phyloP scores from a whole-genome alignment of 2,329 filamentous ascomycete species.

The Fusarium brachygibbosum region DNA sequence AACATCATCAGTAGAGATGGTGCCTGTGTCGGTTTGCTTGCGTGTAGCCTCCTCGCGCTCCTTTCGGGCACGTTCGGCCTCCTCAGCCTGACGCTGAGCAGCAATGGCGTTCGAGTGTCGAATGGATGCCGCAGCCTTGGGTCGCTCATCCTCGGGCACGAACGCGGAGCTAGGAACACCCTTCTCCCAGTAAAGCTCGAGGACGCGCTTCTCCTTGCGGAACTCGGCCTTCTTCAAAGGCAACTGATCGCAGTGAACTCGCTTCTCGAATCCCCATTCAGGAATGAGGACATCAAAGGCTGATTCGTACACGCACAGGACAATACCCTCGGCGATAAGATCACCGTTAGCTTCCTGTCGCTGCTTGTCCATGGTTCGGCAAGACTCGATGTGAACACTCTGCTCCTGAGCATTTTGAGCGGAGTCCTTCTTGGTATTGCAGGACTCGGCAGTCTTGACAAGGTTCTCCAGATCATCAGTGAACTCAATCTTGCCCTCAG shows the following conservation, averaged over 20 bases:
- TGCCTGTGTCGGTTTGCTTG: constrained; percentile 94
- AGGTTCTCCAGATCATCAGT: constrained; percentile 89
- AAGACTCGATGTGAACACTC: constrained; percentile 98
- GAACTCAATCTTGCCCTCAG: constrained; percentile 85
- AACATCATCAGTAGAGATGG: constrained; percentile 91
- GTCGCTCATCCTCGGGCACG: constrained; percentile 95
- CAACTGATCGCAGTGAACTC: constrained; percentile 97
- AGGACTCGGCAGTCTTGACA: constrained; percentile 92
- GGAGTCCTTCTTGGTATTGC: constrained; percentile 99
- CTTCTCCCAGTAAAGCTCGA: constrained; percentile 99
- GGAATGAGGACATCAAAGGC: constrained; percentile 98
- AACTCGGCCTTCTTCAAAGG: constrained; percentile 99
- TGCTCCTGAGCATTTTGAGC: constrained; percentile 98
- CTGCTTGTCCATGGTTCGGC: constrained; percentile 94
- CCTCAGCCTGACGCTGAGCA: constrained; percentile 84
- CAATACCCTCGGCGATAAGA: constrained; percentile 93
- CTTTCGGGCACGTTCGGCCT: constrained; percentile 82
- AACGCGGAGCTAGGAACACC: constrained; percentile 96
- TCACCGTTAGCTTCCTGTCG: constrained; percentile 89
- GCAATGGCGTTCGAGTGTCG: constrained; percentile 81
- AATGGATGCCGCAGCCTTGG: constrained; percentile 82
- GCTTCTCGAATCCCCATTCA: constrained; percentile 99
- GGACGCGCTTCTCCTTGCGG: constrained; percentile 92
- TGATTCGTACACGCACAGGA: constrained; percentile 97
- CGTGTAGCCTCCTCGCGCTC: constrained; percentile 92